These are phyloP conservation scores for Coffea humblotiana DNA, from an alignment of 305 asterid genomes.

Conservation along the genomic window DNA sequence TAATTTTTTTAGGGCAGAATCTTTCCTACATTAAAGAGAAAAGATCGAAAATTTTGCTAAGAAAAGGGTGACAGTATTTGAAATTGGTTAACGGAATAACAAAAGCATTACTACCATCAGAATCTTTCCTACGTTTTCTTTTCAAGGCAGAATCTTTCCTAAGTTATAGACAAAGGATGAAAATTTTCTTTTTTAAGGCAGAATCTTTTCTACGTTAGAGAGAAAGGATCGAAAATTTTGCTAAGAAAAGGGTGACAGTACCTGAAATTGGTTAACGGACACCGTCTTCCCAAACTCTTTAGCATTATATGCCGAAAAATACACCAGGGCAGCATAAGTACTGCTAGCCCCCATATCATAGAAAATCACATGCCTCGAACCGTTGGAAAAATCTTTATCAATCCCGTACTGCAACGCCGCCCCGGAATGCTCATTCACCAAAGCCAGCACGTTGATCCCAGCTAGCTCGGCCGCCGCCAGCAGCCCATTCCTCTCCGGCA, in stretches of 20 bases:
- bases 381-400: constrained; percentile 91
- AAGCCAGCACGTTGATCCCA: constrained; percentile 82
- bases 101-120: neutral
- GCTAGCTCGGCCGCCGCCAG: constrained; percentile 87
- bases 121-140: neutral
- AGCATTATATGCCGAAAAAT: constrained; percentile 81
- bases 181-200: too few species aligned
- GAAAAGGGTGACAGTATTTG: too few species aligned
- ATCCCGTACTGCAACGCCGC: constrained; percentile 98
- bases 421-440: constrained; percentile 91
- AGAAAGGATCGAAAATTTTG: neutral
- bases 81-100: neutral
- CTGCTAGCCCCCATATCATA: constrained; percentile 97
- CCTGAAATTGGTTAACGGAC: constrained; percentile 91
- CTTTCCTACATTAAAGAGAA: neutral
- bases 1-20: neutral
- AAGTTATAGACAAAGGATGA: neutral
- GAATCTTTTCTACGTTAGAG: neutral
- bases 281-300: constrained; percentile 90
- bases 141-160: neutral
- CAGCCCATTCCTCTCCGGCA: constrained; percentile 75
- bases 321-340: constrained; percentile 93
- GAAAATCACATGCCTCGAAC: constrained; percentile 80
- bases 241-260: constrained; percentile 1
- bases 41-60: neutral